A percentile compares a stretch with the other conserved stretches of the same genome.
phyloP scores from a whole-genome alignment of 192 early-diverging fungal genomes.

The Backusella macrospora region DNA sequence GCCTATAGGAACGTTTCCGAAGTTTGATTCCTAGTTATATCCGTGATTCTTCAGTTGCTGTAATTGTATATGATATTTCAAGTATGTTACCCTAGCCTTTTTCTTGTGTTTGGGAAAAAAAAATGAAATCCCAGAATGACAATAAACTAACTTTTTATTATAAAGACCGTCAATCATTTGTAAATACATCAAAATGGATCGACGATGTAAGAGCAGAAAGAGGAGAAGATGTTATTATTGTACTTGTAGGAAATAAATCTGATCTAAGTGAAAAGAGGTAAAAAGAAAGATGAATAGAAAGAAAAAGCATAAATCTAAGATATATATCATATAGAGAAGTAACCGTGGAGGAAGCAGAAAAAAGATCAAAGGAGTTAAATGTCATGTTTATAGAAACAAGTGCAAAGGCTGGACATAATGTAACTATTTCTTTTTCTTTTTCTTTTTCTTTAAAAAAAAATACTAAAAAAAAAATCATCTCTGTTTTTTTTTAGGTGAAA shows the following conservation, averaged over 20 bases:
- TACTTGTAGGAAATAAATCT: conserved; percentile 99
- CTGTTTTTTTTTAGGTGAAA: conserved; percentile 62
- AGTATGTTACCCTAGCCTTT: conserved; percentile 53
- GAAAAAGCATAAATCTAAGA: not conserved
- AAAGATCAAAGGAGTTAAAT: conserved; percentile 95
- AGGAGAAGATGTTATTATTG: conserved; percentile 97
- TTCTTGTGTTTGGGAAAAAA: conserved; percentile 57
- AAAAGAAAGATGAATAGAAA: not conserved
- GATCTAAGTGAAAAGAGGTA: conserved; percentile 94
- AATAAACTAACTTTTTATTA: not conserved
- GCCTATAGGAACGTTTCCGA: conserved; percentile 87
- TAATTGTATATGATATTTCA: conserved; percentile 98
- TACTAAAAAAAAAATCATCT: not conserved
- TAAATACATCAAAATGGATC: conserved; percentile 98
- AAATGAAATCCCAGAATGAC: not conserved
- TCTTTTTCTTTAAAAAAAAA: not conserved
- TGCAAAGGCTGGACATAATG: conserved; percentile 99
- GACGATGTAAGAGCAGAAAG: conserved; percentile 99
- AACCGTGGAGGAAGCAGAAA: conserved; percentile 97
- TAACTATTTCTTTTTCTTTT: not conserved
- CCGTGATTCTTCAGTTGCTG: conserved; percentile 95
- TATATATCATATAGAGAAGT: conserved; percentile 70
- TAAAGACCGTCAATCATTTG: conserved; percentile 93
- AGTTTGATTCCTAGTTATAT: conserved; percentile 98
- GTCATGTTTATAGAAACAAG: conserved; percentile 99